Evolutionary conservation across 306 rosid species (phyloP).

Genomic region (Sindora glabra): DNA sequence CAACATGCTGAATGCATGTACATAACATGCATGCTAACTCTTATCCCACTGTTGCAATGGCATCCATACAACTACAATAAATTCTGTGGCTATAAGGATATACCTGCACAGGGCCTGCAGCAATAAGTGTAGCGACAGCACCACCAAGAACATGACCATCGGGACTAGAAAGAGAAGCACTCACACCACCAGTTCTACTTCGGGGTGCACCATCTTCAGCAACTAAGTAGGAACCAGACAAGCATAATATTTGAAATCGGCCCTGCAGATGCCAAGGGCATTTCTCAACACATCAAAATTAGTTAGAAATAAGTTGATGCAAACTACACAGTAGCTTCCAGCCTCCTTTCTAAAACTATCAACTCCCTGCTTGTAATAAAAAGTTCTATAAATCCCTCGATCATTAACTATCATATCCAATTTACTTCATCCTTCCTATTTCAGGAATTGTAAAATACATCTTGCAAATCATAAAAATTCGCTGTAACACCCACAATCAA

Average conservation of each 20-base stretch:
- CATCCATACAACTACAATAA: not conserved
- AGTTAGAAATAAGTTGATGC: too few relatives aligned
- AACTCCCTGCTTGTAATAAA: not conserved
- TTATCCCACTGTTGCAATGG: too few relatives aligned
- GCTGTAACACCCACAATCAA: not conserved
- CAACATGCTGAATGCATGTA: not conserved
- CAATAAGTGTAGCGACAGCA: slow-evolving; percentile 62
- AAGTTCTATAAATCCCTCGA: not conserved
- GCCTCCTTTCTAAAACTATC: too few relatives aligned
- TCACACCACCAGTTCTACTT: slow-evolving; percentile 73
- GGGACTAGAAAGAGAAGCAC: slow-evolving; percentile 76
- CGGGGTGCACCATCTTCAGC: slow-evolving; percentile 90
- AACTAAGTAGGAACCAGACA: slow-evolving; percentile 96
- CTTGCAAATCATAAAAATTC: not conserved
- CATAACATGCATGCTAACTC: not conserved
- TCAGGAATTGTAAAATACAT: too few relatives aligned
- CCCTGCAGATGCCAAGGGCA: slow-evolving; percentile 45
- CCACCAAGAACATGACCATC: slow-evolving; percentile 92
- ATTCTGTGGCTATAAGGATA: slow-evolving; percentile 8
- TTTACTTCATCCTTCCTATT: not conserved
- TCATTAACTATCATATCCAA: not conserved
- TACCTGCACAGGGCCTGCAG: slow-evolving; percentile 93
- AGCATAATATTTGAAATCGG: slow-evolving; percentile 75
- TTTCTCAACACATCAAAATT: too few relatives aligned
- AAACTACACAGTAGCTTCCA: too few relatives aligned